A percentile compares a stretch with the other conserved stretches of the same genome.
Evolutionary conservation across 176 grass and related monocot species (phyloP).

Genomic region (Rhipidocladum racemiflorum): DNA sequence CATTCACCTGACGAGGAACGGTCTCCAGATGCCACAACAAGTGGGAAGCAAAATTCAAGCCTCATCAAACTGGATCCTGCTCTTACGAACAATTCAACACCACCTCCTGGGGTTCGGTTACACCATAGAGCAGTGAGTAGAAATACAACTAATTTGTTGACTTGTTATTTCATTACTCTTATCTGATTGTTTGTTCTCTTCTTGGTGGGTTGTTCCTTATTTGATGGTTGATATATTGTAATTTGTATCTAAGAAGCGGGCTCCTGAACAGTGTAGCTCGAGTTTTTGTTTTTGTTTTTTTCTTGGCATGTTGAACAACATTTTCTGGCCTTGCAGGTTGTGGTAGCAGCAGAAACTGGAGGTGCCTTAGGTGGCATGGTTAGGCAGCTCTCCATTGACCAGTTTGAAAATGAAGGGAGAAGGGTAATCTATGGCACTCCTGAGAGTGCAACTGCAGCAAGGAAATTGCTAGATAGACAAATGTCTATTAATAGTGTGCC

Average conservation of each 20-base stretch:
- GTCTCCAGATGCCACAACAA: conserved; percentile 57
- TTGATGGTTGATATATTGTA: neutral
- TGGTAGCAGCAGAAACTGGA: conserved; percentile 96
- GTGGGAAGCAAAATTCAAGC: conserved; percentile 56
- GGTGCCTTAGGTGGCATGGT: conserved; percentile 98
- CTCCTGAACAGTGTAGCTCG: neutral
- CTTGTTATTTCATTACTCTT: conserved; percentile 9
- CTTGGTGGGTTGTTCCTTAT: conserved; percentile 7
- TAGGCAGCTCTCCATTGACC: conserved; percentile 95
- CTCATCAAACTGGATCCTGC: conserved; percentile 70
- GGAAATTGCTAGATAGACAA: conserved; percentile 89
- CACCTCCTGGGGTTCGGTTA: conserved; percentile 78
- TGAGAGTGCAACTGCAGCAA: conserved; percentile 90
- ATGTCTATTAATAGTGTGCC: conserved; percentile 98
- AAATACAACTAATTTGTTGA: conserved; percentile 14
- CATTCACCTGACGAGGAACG: conserved; percentile 58
- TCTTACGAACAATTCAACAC: conserved; percentile 50
- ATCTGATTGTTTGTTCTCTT: neutral
- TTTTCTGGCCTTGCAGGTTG: conserved; percentile 55
- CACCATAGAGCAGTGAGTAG: conserved; percentile 97
- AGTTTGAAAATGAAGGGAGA: conserved; percentile 99
- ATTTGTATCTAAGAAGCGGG: conserved; percentile 3
- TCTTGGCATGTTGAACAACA: neutral
- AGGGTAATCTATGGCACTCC: conserved; percentile 96
- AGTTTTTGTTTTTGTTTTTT: neutral